A percentile compares a stretch with the other conserved stretches of the same genome.
phyloP scores from a whole-genome alignment of 192 early-diverging fungal genomes.

The Coemansia sp. region DNA sequence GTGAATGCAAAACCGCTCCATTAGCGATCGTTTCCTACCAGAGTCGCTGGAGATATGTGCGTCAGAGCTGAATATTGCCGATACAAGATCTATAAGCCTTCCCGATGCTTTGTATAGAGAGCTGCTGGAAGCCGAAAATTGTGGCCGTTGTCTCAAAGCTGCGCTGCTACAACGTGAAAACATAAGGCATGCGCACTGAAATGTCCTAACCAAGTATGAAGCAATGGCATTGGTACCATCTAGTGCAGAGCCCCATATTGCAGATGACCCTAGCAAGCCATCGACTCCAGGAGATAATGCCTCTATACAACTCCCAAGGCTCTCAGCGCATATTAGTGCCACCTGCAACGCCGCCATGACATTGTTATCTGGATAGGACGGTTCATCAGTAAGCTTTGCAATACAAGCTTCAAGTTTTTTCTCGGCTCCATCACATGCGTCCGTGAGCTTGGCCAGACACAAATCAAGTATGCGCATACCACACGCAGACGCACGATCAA shows the following conservation, averaged over 20 bases:
- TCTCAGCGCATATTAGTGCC: conserved; percentile 3
- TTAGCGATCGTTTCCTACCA: conserved; percentile 28
- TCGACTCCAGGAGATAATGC: conserved; percentile 16
- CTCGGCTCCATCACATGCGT: conserved; percentile 15
- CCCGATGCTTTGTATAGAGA: conserved; percentile 5
- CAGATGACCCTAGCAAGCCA: conserved; percentile 20
- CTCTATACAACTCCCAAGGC: conserved; percentile 9
- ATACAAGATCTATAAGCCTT: conserved; percentile 20
- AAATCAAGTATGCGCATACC: conserved; percentile 25
- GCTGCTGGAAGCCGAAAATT: background rate
- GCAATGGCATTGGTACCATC: conserved; percentile 29
- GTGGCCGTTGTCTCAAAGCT: conserved; percentile 1
- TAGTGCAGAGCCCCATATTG: conserved; percentile 35
- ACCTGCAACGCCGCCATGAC: conserved; percentile 4
- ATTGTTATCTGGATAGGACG: background rate
- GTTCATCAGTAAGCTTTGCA: no score
- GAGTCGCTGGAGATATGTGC: conserved; percentile 14
- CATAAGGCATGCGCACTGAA: conserved; percentile 19
- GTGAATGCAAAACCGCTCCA: conserved; percentile 18
- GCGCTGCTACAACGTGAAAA: conserved; percentile 10
- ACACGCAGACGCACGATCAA: conserved; percentile 3
- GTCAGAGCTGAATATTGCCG: conserved; percentile 21
- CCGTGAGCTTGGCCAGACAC: conserved; percentile 19
- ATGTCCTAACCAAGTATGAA: conserved; percentile 19
- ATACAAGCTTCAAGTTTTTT: conserved; percentile 3